Conservation (phyloP, 768 basidiomycete species). For the Boletus sensibilis region DNA sequence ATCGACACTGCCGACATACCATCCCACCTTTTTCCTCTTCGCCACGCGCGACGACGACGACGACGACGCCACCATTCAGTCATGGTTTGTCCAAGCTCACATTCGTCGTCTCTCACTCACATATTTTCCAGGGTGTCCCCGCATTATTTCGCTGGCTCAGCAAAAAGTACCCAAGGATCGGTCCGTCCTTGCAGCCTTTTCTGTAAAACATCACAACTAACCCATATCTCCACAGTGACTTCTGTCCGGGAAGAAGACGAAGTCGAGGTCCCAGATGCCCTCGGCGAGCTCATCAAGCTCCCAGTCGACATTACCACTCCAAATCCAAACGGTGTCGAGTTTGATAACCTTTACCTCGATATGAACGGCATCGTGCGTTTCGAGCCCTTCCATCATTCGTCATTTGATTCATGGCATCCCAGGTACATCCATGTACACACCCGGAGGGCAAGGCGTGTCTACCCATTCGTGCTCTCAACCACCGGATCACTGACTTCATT, state of each 20-base stretch:
- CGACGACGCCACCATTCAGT: neutral
- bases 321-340: conserved; percentile 96
- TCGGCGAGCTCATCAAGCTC: conserved; percentile 64
- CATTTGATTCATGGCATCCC: neutral
- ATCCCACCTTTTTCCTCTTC: neutral
- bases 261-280: conserved; percentile 59
- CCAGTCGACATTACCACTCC: conserved; percentile 76
- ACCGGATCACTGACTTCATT: neutral
- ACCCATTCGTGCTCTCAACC: neutral
- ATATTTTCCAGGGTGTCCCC: conserved; percentile 79
- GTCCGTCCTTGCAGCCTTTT: conserved; percentile 41
- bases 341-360: conserved; percentile 95
- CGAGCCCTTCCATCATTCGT: neutral
- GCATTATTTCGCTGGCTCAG: conserved; percentile 98
- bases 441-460: conserved; percentile 85
- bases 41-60: conserved; percentile 1
- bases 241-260: conserved; percentile 88
- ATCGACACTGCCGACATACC: neutral
- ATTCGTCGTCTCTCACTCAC: neutral
- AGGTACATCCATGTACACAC: conserved; percentile 99
- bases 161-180: conserved; percentile 97
- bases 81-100: conserved; percentile 20
- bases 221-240: conserved; percentile 44
- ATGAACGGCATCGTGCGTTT: conserved; percentile 95
- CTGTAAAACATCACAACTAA: neutral